phyloP scores from a whole-genome alignment of 495 filamentous ascomycete species.

The Viridothelium virens region DNA sequence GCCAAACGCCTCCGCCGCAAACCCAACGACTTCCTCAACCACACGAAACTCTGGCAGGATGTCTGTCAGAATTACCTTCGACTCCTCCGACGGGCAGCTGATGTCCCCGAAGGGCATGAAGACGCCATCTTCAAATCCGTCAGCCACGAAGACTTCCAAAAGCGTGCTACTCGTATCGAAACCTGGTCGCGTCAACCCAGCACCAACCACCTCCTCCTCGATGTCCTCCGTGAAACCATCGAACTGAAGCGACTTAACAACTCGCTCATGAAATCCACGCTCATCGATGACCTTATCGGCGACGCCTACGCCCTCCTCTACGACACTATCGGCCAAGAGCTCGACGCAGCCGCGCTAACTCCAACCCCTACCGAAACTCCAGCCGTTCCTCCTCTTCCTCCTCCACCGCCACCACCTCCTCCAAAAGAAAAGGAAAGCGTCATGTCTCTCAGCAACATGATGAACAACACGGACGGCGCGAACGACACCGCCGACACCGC shows the following conservation, averaged over 20 bases:
- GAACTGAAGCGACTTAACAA: conserved; percentile 89
- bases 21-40: conserved; percentile 75
- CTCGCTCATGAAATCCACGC: conserved; percentile 69
- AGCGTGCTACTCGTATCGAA: conserved; percentile 48
- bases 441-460: conserved; percentile 30
- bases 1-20: conserved; percentile 76
- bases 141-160: conserved; percentile 70
- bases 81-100: conserved; percentile 61
- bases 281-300: conserved; percentile 82
- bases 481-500: conserved; percentile 12
- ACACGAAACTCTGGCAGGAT: conserved; percentile 76
- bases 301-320: conserved; percentile 84
- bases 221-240: conserved; percentile 70
- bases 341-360: conserved; percentile 18
- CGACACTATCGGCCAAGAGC: conserved; percentile 38
- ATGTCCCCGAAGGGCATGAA: conserved; percentile 56
- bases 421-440: conserved; percentile 17
- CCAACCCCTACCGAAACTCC: conserved; percentile 19
- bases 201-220: conserved; percentile 47
- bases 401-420: conserved; percentile 15
- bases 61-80: conserved; percentile 64
- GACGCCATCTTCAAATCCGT: conserved; percentile 78
- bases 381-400: conserved; percentile 14
- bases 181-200: conserved; percentile 43
- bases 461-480: conserved; percentile 32